phyloP scores from a whole-genome alignment of 192 early-diverging fungal species.

The Glomus cerebriforme region DNA sequence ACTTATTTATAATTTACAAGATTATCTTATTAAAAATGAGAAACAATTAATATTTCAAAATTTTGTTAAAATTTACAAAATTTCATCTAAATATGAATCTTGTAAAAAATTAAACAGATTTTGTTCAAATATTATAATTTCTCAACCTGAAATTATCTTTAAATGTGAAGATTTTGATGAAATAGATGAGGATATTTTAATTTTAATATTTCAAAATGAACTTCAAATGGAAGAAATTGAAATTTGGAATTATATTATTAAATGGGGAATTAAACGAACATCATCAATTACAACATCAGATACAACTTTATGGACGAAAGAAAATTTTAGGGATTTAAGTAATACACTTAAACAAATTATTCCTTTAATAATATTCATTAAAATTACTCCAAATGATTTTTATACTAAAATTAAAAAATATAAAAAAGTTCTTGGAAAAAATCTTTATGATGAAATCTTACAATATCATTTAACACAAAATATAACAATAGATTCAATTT shows the following conservation, averaged over 20 bases:
- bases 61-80: not conserved
- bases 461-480: not conserved
- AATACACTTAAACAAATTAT: not conserved
- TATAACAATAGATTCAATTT: not conserved
- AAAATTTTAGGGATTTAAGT: not conserved
- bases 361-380: not conserved
- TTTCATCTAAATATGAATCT: not conserved
- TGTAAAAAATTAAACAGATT: not conserved
- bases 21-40: too few species aligned
- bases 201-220: not conserved
- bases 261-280: not conserved
- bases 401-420: not conserved
- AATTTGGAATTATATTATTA: not conserved
- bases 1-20: too few species aligned
- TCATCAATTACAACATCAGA: not conserved
- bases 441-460: not conserved
- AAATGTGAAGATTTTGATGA: not conserved
- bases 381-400: not conserved
- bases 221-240: constrained; percentile 1
- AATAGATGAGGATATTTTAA: not conserved
- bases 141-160: not conserved
- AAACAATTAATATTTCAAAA: not conserved
- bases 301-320: not conserved
- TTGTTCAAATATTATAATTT: not conserved
- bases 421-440: not conserved